These are phyloP conservation scores for Verticillium zaregamsianum DNA, from an alignment of 2,329 filamentous ascomycete species.

Conservation along the genomic window DNA sequence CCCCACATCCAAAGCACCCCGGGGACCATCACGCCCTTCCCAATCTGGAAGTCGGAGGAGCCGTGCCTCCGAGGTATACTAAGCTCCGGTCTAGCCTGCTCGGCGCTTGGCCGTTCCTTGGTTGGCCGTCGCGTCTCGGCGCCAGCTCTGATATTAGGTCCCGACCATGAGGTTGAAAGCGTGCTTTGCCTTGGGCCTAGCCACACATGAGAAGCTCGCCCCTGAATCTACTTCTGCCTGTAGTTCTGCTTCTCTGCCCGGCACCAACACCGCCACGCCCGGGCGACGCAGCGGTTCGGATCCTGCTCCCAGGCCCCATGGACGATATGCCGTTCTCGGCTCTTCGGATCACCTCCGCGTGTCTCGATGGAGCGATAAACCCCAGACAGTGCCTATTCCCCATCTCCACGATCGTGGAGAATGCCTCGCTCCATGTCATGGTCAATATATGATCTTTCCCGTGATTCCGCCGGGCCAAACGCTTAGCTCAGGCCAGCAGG, in stretches of 20 bases:
- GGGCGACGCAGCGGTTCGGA: neutral
- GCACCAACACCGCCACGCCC: neutral
- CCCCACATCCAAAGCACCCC: constrained; percentile 12
- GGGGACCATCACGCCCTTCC: constrained; percentile 8
- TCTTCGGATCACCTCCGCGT: constrained; percentile 1
- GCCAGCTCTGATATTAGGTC: neutral
- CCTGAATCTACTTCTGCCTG: neutral
- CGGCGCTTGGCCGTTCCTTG: constrained; percentile 2
- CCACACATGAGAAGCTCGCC: neutral
- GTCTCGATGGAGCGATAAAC: constrained; percentile 1
- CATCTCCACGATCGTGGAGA: neutral
- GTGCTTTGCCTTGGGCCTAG: neutral
- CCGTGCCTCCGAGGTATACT: constrained; percentile 12
- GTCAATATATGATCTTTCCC: neutral
- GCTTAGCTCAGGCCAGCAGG: neutral
- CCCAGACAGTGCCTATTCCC: neutral
- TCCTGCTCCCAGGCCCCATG: neutral
- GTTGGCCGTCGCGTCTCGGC: constrained; percentile 4
- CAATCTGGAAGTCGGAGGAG: constrained; percentile 13
- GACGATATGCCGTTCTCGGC: constrained; percentile 1
- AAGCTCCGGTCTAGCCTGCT: constrained; percentile 6
- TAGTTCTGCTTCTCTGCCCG: neutral
- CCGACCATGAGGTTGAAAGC: neutral
- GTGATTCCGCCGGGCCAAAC: neutral
- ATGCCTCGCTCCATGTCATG: neutral